Evolutionary conservation across 1,284 basidiomycete genomes (phyloP), one percentile per base, ranked within the genome.

Genomic region (Wolfiporia cocos): DNA sequence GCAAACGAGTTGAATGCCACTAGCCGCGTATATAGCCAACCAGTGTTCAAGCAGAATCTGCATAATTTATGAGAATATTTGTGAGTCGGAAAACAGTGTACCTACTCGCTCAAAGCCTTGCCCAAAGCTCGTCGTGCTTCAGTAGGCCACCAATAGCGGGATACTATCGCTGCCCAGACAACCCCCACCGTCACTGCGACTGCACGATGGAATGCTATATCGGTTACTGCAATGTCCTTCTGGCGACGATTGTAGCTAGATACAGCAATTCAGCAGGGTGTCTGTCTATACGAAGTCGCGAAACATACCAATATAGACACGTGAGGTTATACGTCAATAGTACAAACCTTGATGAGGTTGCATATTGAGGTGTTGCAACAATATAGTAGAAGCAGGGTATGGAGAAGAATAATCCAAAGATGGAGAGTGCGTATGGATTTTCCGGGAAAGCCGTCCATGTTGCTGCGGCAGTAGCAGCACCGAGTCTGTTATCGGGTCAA

Each of bases 301-400:
- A 34, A 11, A 66, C 81, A 58, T 57, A 90, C 77, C 84, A 81
- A 61, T 86, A 94, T 5, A 95, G 70, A 55, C 90, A 94, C 1
- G 91, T 94, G 48, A 97, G 65, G 55, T 97, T 97, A 66, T 95
- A 92, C 3, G 86, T 88, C 37, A 94, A 66, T 21, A 96, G 71
- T n/a, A 92, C 83, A 63, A 96, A 94, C 20, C 93, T 76, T 2
- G 86, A 85, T 1, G 87, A 81, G 31, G 87, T 81, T 9, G 85
- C 78, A 51, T 88, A 90, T 47, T 81, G 69, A 0, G 92, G 92
- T 51, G 80, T 81, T 0, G 81, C 77, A 12, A 93, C 73, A 52
- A 94, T 92, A 57, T 86, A 83, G 62, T 90, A 93, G 67, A 96
- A 98, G 63, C 94, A 97, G 2, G 94, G 94, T 3, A 96, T 68